phyloP scores from a whole-genome alignment of 345 rosid genomes.

The Salix koriyanagi region DNA sequence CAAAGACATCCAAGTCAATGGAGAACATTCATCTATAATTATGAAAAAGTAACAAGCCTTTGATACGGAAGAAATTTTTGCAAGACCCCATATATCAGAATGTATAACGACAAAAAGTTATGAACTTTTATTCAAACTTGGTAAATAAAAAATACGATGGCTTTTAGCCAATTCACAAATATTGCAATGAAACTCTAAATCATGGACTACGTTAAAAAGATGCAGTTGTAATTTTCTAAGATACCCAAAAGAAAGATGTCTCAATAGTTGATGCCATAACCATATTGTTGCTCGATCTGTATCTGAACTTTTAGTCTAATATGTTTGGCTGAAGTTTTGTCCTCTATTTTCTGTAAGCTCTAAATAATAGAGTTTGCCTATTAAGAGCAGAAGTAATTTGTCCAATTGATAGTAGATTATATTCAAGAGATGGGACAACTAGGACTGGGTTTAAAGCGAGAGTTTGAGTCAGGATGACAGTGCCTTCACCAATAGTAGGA shows the following conservation, averaged over 20 bases:
- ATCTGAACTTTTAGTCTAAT: too few relatives aligned
- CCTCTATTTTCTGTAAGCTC: too few relatives aligned
- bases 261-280: neutral
- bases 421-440: neutral
- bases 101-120: too few relatives aligned
- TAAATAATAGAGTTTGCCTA: too few relatives aligned
- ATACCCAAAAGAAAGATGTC: neutral
- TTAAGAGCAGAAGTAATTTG: neutral
- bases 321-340: too few relatives aligned
- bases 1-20: neutral
- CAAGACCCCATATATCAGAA: neutral
- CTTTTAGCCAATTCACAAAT: neutral
- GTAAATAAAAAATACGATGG: neutral
- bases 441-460: neutral
- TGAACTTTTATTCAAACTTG: neutral
- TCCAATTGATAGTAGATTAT: neutral
- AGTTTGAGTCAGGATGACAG: neutral
- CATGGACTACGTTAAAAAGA: neutral
- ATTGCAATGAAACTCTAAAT: neutral
- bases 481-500: neutral
- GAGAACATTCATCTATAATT: neutral
- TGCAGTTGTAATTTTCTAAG: neutral
- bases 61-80: too few relatives aligned
- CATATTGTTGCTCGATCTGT: neutral
- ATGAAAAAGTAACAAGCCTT: neutral